Conservation (phyloP, 225 moss, liverwort and hornwort species). For the Climacium dendroides region DNA sequence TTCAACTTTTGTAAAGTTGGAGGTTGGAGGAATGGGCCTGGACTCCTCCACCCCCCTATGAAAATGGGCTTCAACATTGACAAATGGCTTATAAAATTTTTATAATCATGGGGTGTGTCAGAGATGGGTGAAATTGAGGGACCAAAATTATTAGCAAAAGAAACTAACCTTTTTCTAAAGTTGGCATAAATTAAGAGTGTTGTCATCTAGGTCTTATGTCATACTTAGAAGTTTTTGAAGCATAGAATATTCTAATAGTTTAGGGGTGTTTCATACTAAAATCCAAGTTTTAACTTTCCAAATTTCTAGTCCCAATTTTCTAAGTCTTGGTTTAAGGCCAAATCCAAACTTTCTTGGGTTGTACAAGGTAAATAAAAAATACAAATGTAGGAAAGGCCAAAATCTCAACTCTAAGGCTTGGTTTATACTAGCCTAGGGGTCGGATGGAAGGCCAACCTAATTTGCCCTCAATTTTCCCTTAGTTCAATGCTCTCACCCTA, state of each 20-base stretch:
- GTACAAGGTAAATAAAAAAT: background rate
- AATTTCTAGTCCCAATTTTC: too few relatives aligned
- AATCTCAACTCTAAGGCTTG: background rate
- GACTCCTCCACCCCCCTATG: too few relatives aligned
- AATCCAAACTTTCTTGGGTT: background rate
- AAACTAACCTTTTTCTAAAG: background rate
- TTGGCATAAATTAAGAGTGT: background rate
- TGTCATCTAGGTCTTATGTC: too few relatives aligned
- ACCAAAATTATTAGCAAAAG: background rate
- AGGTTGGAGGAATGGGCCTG: too few relatives aligned
- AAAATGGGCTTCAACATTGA: background rate
- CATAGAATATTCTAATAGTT: background rate
- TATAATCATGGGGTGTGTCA: too few relatives aligned
- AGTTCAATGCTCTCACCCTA: too few relatives aligned
- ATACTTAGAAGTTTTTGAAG: background rate
- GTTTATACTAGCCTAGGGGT: too few relatives aligned
- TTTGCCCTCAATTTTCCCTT: too few relatives aligned
- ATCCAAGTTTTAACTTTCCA: accelerated
- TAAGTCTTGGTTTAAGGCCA: too few relatives aligned
- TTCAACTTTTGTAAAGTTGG: too few relatives aligned
- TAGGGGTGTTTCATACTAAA: background rate
- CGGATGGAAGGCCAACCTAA: too few relatives aligned
- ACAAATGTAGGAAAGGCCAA: background rate
- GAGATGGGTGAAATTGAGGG: too few relatives aligned
- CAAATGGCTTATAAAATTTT: background rate